phyloP scores from a whole-genome alignment of 2,329 filamentous ascomycete species.

The Pyricularia sp. region DNA sequence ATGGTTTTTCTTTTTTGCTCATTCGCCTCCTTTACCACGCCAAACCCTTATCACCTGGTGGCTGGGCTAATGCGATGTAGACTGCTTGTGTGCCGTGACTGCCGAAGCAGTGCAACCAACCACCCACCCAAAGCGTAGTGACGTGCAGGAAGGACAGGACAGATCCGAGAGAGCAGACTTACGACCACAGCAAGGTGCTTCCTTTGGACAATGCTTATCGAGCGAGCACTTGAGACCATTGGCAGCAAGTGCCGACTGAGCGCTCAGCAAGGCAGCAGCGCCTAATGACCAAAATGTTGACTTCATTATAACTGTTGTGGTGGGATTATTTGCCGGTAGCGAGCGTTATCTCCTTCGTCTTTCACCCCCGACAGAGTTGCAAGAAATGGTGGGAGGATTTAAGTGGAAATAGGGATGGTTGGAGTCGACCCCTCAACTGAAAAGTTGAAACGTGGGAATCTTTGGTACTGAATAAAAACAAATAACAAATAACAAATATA shows the following conservation, averaged over 20 bases:
- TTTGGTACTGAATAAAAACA: neutral
- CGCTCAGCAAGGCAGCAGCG: conserved; percentile 28
- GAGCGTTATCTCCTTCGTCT: neutral
- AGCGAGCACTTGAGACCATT: conserved; percentile 33
- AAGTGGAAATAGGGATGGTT: neutral
- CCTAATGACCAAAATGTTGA: conserved; percentile 16
- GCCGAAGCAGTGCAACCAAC: conserved; percentile 3
- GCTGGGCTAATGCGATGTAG: neutral
- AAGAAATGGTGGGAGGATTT: neutral
- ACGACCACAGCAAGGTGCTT: conserved; percentile 9
- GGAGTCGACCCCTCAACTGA: neutral
- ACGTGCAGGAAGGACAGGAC: neutral
- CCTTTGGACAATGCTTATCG: conserved; percentile 42
- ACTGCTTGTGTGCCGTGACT: neutral
- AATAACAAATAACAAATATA: too few species aligned
- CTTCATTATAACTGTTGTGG: neutral
- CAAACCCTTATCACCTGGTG: neutral
- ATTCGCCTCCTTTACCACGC: neutral
- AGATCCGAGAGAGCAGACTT: neutral
- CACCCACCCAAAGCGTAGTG: neutral
- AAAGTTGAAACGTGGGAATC: neutral
- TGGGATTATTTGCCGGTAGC: neutral
- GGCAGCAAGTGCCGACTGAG: conserved; percentile 25
- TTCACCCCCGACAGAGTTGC: neutral
- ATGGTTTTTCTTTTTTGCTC: neutral